Conservation (phyloP, 176 grass and related monocot genomes). For the maize (Zea mays) region DNA sequence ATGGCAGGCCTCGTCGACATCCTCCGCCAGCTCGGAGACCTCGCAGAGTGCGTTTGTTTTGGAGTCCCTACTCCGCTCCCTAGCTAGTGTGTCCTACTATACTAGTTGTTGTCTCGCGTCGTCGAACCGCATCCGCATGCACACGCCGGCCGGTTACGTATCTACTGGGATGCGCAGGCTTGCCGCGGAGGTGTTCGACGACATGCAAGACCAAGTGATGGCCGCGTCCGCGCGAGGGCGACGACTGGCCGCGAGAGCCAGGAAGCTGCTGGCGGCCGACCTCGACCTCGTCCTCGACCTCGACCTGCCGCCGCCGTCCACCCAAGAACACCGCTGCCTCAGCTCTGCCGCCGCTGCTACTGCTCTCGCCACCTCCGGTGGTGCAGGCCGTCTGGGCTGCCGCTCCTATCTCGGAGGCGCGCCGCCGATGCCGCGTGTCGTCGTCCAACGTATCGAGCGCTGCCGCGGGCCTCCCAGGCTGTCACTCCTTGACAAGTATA, state of each 20-base stretch:
- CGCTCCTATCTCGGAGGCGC: conserved; percentile 13
- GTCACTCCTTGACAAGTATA: conserved; percentile 69
- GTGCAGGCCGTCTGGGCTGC: conserved; percentile 36
- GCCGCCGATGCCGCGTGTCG: conserved; percentile 40
- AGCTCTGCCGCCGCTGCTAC: background rate
- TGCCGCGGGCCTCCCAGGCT: conserved; percentile 61
- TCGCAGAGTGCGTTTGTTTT: conserved; percentile 48
- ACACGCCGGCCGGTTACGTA: too few relatives aligned
- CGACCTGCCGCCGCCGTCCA: conserved; percentile 1
- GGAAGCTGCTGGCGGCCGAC: conserved; percentile 42
- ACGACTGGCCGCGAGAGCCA: conserved; percentile 38
- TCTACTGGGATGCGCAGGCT: conserved; percentile 29
- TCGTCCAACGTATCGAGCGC: conserved; percentile 48
- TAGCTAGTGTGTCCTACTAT: too few relatives aligned
- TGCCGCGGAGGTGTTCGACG: conserved; percentile 51
- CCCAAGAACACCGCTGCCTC: background rate
- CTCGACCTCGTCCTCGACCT: background rate
- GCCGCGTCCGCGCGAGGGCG: conserved; percentile 43
- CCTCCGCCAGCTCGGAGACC: conserved; percentile 72
- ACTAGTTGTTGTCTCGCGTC: too few relatives aligned
- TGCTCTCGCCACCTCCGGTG: background rate
- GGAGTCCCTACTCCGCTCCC: too few relatives aligned
- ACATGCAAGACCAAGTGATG: conserved; percentile 54
- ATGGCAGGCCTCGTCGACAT: conserved; percentile 57
- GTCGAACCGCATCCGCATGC: too few relatives aligned